Evolutionary conservation across 1,139 yeast genomes (phyloP).

Genomic region (Sporopachydermia cereana): DNA sequence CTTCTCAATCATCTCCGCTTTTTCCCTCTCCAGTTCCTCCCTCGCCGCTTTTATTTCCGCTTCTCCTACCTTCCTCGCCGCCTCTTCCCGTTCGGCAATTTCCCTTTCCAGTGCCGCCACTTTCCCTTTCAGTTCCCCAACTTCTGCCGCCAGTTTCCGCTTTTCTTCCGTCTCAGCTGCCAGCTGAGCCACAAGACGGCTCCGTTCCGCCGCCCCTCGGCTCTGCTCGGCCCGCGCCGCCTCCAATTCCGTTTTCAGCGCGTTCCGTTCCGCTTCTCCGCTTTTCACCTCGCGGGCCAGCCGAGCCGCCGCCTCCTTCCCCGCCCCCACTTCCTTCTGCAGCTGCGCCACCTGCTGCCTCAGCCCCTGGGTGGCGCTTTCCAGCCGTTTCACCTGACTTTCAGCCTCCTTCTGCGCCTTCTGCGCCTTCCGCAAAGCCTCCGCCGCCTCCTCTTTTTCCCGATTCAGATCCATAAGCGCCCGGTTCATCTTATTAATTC

Average conservation of each 20-base stretch:
- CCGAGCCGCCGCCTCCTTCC: neutral
- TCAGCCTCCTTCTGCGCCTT: conserved; percentile 16
- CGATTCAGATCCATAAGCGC: conserved; percentile 60
- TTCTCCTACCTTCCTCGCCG: conserved; percentile 6
- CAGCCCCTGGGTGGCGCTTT: conserved; percentile 7
- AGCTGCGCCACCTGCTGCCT: conserved; percentile 9
- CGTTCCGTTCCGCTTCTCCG: conserved; percentile 11
- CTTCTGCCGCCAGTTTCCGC: conserved; percentile 7
- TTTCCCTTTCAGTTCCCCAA: conserved; percentile 11
- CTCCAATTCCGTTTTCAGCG: conserved; percentile 9
- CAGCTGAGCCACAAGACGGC: conserved; percentile 9
- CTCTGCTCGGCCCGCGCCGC: neutral
- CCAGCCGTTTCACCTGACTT: conserved; percentile 3
- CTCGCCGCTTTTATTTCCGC: conserved; percentile 7
- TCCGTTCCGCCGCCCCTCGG: conserved; percentile 9
- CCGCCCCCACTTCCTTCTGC: conserved; percentile 3
- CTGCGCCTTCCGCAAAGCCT: conserved; percentile 29
- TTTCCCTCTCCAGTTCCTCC: conserved; percentile 37
- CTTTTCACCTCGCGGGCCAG: conserved; percentile 6
- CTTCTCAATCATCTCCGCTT: conserved; percentile 21
- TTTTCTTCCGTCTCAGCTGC: conserved; percentile 12
- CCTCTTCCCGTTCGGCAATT: conserved; percentile 7
- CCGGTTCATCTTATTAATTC: conserved; percentile 82
- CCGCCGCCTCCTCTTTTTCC: conserved; percentile 44
- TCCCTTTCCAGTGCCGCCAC: conserved; percentile 10